A percentile compares a stretch with the other conserved stretches of the same genome.
These are phyloP conservation scores for Phellopilus nigrolimitatus DNA, from an alignment of 1,284 basidiomycete genomes.

Conservation along the genomic window DNA sequence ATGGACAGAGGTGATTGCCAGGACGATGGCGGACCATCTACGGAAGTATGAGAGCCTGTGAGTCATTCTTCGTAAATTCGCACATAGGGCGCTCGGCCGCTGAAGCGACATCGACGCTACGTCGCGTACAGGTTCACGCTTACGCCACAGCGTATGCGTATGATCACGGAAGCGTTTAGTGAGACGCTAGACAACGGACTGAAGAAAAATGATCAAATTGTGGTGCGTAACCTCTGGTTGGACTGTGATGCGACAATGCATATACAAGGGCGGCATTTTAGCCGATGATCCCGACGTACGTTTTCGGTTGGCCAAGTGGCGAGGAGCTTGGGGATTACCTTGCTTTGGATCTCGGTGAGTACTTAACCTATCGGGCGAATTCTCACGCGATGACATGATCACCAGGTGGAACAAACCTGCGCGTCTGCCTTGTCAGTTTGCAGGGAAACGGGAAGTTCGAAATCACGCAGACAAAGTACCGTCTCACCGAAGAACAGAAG, in stretches of 20 bases:
- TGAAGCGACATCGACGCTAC: background rate
- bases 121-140: slow-evolving; percentile 63
- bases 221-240: slow-evolving; percentile 55
- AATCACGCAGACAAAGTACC: slow-evolving; percentile 96
- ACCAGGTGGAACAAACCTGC: slow-evolving; percentile 89
- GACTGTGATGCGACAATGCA: slow-evolving; percentile 2
- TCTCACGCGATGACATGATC: too few relatives aligned
- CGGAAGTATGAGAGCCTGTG: slow-evolving; percentile 82
- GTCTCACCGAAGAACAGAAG: slow-evolving; percentile 96
- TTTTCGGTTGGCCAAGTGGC: slow-evolving; percentile 95
- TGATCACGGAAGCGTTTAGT: slow-evolving; percentile 96
- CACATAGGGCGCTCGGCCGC: slow-evolving; percentile 1
- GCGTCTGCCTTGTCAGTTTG: slow-evolving; percentile 93
- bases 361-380: too few relatives aligned
- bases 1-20: slow-evolving; percentile 27
- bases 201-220: slow-evolving; percentile 78
- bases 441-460: slow-evolving; percentile 94
- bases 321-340: slow-evolving; percentile 88
- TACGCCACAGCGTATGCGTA: slow-evolving; percentile 91
- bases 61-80: slow-evolving; percentile 34
- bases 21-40: slow-evolving; percentile 86
- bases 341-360: slow-evolving; percentile 85
- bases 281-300: slow-evolving; percentile 96
- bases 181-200: slow-evolving; percentile 88
- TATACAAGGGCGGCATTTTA: slow-evolving; percentile 29